Base-by-base conservation (phyloP, 2,329 filamentous ascomycete genomes). In the Xylariaceae sp. region DNA sequence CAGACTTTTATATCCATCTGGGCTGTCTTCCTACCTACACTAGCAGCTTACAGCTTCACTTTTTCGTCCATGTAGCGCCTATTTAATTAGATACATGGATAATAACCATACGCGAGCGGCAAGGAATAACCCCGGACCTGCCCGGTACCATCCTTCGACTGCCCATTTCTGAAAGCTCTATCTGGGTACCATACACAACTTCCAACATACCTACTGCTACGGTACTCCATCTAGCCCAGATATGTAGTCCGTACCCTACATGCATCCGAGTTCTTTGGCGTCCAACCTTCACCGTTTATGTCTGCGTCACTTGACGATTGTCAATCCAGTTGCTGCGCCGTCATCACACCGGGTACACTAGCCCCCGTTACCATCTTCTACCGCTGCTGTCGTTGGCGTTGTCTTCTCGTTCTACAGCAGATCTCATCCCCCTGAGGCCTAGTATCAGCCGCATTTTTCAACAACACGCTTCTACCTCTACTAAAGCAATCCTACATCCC, bases 391-490 rank as follows among this genome's bases (percentile, higher is more conserved):
- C 48, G 50, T 50, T 58, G 55, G 50, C 55, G 55, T 50, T 39
- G 9, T 47, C 56, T 16, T 44, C 37, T 23, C 26, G 50, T 40
- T 37, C 41, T 37, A 48, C 44, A 49, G 17, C 21, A 37, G 23
- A 39, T 41, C 41, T 45, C 17, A 41, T 37, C 23, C 45, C 62
- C 59, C 33, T 39, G 59, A 41, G 40, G 53, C 60, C 60, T 55
- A 61, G 60, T 59, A 58, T 65, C 60, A 65, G 62, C 62, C 60
- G 64, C 57, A 60, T 58, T 45, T 41, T 53, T 46, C 46, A 43
- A 50, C 52, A 47, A 48, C 49, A 58, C 43, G 51, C 51, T 53
- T 57, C 52, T 40, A 41, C 45, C n/a, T n/a, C n/a, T n/a, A n/a
- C n/a, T n/a, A n/a, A n/a, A n/a, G n/a, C 54, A 45, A 53, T 34